Percentiles rank a stretch among this genome's conserved stretches.
phyloP scores from a whole-genome alignment of 2,329 filamentous ascomycete genomes.

The Podosphaera fusca region DNA sequence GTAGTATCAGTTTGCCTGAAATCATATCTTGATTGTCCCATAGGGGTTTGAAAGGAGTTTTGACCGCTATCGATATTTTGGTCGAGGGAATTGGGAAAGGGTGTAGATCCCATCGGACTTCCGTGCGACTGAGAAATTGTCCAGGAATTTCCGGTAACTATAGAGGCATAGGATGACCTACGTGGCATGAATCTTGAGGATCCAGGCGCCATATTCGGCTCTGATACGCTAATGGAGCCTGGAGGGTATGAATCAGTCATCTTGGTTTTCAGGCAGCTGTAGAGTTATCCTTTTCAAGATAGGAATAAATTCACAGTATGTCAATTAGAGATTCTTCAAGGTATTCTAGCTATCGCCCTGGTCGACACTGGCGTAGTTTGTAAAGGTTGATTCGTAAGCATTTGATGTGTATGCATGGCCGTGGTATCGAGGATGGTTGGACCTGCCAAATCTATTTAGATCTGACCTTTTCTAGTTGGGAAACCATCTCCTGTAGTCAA shows the following conservation, averaged over 20 bases:
- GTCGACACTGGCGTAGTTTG: neutral
- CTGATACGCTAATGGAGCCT: constrained; percentile 14
- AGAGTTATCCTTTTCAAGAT: constrained; percentile 1
- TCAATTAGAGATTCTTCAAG: neutral
- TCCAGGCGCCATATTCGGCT: constrained; percentile 16
- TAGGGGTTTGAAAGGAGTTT: constrained; percentile 9
- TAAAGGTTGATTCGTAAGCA: neutral
- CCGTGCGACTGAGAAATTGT: constrained; percentile 9
- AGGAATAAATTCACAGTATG: neutral
- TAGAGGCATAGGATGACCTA: constrained; percentile 37
- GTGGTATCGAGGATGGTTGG: neutral
- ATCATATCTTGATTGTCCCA: constrained; percentile 10
- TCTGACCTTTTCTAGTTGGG: neutral
- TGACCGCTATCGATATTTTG: constrained; percentile 10
- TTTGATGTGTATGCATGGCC: neutral
- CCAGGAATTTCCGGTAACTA: constrained; percentile 27
- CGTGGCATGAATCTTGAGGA: constrained; percentile 21
- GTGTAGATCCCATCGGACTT: constrained; percentile 12
- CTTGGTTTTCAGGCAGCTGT: constrained; percentile 1
- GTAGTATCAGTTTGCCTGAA: constrained; percentile 12
- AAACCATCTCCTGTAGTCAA: neutral
- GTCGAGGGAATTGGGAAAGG: constrained; percentile 14
- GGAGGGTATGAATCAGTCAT: constrained; percentile 15
- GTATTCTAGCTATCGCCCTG: neutral
- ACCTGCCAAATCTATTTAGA: neutral